A percentile compares a stretch with the other conserved stretches of the same genome.
Evolutionary conservation across 768 basidiomycete species (phyloP).

Genomic region (Leccinum ochraceum): DNA sequence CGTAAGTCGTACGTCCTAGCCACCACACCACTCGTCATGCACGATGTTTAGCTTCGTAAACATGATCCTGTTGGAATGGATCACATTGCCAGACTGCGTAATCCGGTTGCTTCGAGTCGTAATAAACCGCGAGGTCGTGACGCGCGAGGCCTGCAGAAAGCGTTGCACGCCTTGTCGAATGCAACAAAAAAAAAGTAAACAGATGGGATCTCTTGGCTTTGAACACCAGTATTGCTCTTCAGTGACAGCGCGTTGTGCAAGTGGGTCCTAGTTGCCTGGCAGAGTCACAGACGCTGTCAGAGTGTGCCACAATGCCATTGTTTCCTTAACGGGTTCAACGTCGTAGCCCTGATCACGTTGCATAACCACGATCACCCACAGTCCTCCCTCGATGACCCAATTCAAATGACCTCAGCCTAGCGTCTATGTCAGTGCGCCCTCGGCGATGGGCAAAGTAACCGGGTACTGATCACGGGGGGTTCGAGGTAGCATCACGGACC

Average conservation of each 20-base stretch:
- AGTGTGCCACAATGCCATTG: not conserved
- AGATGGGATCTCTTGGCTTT: not conserved
- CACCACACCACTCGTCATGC: not conserved
- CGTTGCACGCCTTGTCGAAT: not conserved
- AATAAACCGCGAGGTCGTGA: not conserved
- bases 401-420: not conserved
- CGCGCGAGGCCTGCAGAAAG: not conserved
- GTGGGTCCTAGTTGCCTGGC: no score
- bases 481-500: not conserved
- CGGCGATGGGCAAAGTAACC: conserved; percentile 17
- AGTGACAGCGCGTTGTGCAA: no score
- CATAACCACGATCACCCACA: no score
- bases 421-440: not conserved
- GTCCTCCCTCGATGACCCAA: not conserved
- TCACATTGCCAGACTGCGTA: not conserved
- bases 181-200: not conserved
- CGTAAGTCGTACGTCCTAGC: not conserved
- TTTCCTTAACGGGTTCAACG: not conserved
- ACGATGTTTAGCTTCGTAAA: not conserved
- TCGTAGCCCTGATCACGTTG: not conserved
- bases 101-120: not conserved
- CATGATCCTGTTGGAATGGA: not conserved
- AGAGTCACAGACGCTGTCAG: no score
- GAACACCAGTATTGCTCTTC: not conserved
- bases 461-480: conserved; percentile 1